Evolutionary conservation across 768 basidiomycete species (phyloP).

Genomic region (Pleurotus salmoneostramineus): DNA sequence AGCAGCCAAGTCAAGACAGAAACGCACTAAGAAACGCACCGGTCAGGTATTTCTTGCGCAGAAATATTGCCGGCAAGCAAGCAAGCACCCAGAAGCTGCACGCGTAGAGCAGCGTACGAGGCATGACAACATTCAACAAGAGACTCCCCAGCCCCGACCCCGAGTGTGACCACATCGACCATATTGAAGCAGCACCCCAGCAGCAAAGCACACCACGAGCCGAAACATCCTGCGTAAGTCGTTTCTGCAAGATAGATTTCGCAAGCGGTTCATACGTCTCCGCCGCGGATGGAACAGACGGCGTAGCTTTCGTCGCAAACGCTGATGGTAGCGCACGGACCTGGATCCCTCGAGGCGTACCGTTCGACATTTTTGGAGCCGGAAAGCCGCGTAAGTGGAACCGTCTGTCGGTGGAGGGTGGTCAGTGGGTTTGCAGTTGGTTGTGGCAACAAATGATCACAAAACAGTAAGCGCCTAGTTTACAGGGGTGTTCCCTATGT

Average conservation of each 20-base stretch:
- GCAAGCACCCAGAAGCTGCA: slow-evolving; percentile 43
- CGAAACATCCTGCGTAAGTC: slow-evolving; percentile 54
- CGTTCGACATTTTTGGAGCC: background rate
- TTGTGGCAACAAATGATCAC: too few species aligned
- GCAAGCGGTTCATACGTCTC: slow-evolving; percentile 64
- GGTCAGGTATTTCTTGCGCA: slow-evolving; percentile 56
- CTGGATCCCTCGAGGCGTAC: slow-evolving; percentile 22
- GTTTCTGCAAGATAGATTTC: slow-evolving; percentile 56
- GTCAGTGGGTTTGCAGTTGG: too few species aligned
- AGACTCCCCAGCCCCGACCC: slow-evolving; percentile 28
- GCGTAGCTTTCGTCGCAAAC: slow-evolving; percentile 44
- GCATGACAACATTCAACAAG: slow-evolving; percentile 35
- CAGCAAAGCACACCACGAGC: slow-evolving; percentile 43
- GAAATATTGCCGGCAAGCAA: slow-evolving; percentile 52
- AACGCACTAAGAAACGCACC: too few species aligned
- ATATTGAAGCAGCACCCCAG: slow-evolving; percentile 35
- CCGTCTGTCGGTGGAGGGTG: too few species aligned
- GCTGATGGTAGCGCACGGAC: slow-evolving; percentile 46
- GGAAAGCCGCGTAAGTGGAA: background rate
- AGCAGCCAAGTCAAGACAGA: too few species aligned
- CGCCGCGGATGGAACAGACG: slow-evolving; percentile 51
- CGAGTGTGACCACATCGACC: slow-evolving; percentile 42
- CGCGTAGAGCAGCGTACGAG: slow-evolving; percentile 38
- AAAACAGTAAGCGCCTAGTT: too few species aligned
- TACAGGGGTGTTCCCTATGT: too few species aligned